These are phyloP conservation scores for Populus pruinosa DNA, from an alignment of 345 rosid species.

Conservation along the genomic window DNA sequence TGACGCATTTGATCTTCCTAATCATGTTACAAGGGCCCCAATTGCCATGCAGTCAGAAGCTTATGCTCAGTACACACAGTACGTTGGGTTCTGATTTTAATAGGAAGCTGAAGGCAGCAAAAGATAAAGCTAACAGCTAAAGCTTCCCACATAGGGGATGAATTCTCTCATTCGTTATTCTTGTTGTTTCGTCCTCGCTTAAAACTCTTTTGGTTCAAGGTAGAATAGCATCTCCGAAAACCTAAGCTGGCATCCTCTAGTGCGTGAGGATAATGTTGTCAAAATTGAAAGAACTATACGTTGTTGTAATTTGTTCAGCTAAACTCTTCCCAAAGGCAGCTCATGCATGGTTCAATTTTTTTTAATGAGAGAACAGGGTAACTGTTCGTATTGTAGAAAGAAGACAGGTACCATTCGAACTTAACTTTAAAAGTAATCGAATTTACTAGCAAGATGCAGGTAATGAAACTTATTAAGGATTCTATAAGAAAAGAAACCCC, in stretches of 20 bases:
- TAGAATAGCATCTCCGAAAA: not conserved
- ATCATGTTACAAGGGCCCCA: constrained; percentile 81
- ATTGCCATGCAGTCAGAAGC: constrained; percentile 94
- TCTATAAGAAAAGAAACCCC: too few relatives aligned
- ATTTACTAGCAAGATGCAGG: not conserved
- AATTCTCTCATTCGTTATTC: not conserved
- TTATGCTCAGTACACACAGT: constrained; percentile 80
- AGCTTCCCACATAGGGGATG: not conserved
- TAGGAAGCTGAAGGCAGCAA: not conserved
- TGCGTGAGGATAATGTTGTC: not conserved
- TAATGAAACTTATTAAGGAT: not conserved
- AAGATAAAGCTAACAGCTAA: not conserved
- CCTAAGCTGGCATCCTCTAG: not conserved
- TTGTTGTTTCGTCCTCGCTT: not conserved
- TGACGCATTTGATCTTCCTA: constrained; percentile 81
- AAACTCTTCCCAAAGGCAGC: not conserved
- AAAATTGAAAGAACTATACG: not conserved
- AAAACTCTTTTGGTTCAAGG: not conserved
- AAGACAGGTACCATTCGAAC: not conserved
- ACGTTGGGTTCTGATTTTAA: constrained; percentile 58
- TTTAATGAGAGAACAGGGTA: not conserved
- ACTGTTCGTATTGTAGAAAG: too few relatives aligned
- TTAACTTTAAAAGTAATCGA: not conserved
- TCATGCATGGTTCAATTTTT: not conserved
- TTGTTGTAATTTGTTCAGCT: not conserved